Evolutionary conservation across 345 rosid genomes (phyloP).

Genomic region (sweet orange (Citrus sinensis)): DVS_A1.0 CM039161.1:12633501-12634000

Average conservation of each 20-base stretch:
- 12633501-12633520: constrained; percentile 13
- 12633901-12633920: constrained; percentile 9
- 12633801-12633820: constrained; percentile 31
- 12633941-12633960: constrained; percentile 41
- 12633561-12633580: background rate
- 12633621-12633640: background rate
- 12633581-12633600: too few relatives aligned
- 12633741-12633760: background rate
- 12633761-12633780: background rate
- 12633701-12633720: background rate
- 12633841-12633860: constrained; percentile 30
- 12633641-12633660: background rate
- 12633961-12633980: background rate
- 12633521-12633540: background rate
- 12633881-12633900: constrained; percentile 5
- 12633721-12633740: background rate
- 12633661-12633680: background rate
- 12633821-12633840: constrained; percentile 44
- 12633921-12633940: constrained; percentile 30
- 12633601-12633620: too few relatives aligned
- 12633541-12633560: too few relatives aligned
- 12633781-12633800: constrained; percentile 32
- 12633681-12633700: background rate
- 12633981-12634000: too few relatives aligned
- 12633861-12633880: constrained; percentile 11